Conservation (phyloP, 345 rosid genomes). For the Salix purpurea region DNA sequence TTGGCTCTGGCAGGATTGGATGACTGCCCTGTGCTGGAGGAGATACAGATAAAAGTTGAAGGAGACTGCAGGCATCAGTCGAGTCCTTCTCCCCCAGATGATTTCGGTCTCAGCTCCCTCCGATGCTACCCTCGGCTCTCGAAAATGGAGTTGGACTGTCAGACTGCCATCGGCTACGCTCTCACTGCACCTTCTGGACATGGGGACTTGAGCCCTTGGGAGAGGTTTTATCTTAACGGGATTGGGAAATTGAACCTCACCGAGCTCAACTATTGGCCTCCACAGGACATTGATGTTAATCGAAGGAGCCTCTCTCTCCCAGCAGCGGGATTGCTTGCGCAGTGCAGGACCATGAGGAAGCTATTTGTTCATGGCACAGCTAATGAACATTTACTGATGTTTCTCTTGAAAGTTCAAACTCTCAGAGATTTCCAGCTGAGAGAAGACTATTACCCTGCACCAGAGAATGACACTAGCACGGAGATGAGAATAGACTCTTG, state of each 20-base stretch:
- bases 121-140: slow-evolving; percentile 53
- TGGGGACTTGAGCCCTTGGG: slow-evolving; percentile 90
- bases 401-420: slow-evolving; percentile 44
- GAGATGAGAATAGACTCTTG: slow-evolving; percentile 86
- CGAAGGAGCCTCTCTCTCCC: slow-evolving; percentile 78
- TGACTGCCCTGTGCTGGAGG: slow-evolving; percentile 78
- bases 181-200: slow-evolving; percentile 80
- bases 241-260: slow-evolving; percentile 51
- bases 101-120: slow-evolving; percentile 65
- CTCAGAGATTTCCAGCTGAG: slow-evolving; percentile 87
- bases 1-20: slow-evolving; percentile 51
- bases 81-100: slow-evolving; percentile 44
- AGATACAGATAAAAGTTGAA: slow-evolving; percentile 71
- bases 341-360: slow-evolving; percentile 61
- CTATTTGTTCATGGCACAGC: slow-evolving; percentile 93
- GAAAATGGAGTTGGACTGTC: slow-evolving; percentile 73
- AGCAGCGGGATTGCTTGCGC: slow-evolving; percentile 61
- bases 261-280: slow-evolving; percentile 89
- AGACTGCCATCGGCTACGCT: slow-evolving; percentile 62
- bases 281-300: slow-evolving; percentile 82
- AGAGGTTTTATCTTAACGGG: slow-evolving; percentile 73
- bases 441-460: slow-evolving; percentile 95
- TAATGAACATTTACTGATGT: slow-evolving; percentile 83
- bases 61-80: slow-evolving; percentile 72
- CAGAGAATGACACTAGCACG: slow-evolving; percentile 75